Percentiles rank a stretch among this genome's conserved stretches.
Conservation (phyloP, 306 rosid genomes). For the Geum urbanum region DNA sequence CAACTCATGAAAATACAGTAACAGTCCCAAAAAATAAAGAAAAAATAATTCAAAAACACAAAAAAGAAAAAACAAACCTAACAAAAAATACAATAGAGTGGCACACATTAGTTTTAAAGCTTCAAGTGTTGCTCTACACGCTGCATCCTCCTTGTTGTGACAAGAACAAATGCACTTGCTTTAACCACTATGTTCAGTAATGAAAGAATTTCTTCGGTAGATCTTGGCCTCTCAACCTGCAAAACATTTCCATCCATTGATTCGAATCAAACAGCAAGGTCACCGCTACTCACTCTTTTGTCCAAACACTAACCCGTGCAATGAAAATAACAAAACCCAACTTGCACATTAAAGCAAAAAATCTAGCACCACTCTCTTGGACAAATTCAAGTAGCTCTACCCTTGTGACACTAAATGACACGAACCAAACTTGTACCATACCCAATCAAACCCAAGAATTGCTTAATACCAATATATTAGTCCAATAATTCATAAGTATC, state of each 20-base stretch:
- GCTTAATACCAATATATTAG: not conserved
- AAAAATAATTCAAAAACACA: no score
- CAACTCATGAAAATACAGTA: no score
- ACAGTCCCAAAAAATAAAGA: no score
- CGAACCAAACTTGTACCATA: no score
- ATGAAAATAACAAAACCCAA: no score
- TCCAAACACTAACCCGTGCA: not conserved
- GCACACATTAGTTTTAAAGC: no score
- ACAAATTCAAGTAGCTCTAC: not conserved
- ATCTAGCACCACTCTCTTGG: not conserved
- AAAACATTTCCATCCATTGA: no score
- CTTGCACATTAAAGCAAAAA: not conserved
- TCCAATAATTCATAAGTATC: no score
- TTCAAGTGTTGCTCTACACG: constrained; percentile 94
- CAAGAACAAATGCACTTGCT: constrained; percentile 84
- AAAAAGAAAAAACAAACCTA: no score
- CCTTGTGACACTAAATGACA: not conserved
- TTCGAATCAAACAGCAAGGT: no score
- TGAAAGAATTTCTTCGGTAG: constrained; percentile 79
- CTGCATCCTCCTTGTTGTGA: constrained; percentile 92
- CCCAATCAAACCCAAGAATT: not conserved
- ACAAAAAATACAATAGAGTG: no score
- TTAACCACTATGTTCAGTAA: constrained; percentile 77
- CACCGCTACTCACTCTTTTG: no score
- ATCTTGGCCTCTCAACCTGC: constrained; percentile 83